phyloP scores from a whole-genome alignment of 192 early-diverging fungal genomes.

The Gamsiella multidivaricata region DNA sequence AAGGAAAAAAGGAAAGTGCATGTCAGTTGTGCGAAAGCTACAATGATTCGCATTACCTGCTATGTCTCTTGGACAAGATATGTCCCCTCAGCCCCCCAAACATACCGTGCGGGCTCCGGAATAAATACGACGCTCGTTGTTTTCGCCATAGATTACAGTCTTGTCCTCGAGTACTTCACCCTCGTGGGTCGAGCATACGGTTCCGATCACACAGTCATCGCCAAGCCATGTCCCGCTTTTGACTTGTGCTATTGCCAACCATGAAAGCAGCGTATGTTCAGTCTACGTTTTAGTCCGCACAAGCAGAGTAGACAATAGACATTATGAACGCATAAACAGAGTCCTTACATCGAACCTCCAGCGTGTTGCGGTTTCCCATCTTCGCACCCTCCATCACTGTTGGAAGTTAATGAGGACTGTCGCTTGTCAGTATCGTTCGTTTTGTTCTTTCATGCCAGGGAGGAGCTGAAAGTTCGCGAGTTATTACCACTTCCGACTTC shows the following conservation, averaged over 20 bases:
- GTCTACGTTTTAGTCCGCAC: background rate
- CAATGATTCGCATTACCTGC: background rate
- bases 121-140: slow-evolving; percentile 65
- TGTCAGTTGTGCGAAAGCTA: background rate
- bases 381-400: slow-evolving; percentile 72
- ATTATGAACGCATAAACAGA: no score
- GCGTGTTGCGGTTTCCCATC: slow-evolving; percentile 72
- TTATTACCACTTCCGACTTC: slow-evolving; percentile 76
- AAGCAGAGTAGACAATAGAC: background rate
- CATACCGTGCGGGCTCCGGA: slow-evolving; percentile 51
- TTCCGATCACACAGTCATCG: slow-evolving; percentile 77
- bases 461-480: no score
- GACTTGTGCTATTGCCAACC: slow-evolving; percentile 58
- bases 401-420: background rate
- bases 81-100: background rate
- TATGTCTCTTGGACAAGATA: no score
- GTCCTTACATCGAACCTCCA: slow-evolving; percentile 73
- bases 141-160: slow-evolving; percentile 74
- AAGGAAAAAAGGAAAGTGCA: background rate
- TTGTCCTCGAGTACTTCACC: slow-evolving; percentile 69
- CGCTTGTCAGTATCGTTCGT: background rate
- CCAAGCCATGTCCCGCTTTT: slow-evolving; percentile 67
- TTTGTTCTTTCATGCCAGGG: no score
- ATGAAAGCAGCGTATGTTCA: background rate
- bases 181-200: slow-evolving; percentile 68